Conservation (phyloP, 1,284 basidiomycete genomes). For the Apiotrichum domesticum region DNA sequence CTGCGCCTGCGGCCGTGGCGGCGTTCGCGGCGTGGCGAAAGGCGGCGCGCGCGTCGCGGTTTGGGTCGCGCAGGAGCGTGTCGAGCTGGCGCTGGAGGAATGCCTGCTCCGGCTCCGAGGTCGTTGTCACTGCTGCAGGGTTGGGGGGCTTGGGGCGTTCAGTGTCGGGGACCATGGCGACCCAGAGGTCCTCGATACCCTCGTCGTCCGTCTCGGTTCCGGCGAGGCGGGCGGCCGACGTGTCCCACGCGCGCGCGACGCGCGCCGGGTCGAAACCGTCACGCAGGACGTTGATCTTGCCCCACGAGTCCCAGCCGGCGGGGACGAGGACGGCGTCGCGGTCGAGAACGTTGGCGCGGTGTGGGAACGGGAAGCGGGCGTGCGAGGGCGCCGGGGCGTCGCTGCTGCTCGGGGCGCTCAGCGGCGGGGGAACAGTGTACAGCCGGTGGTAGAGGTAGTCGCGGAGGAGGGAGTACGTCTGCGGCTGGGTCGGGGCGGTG, state of each 20-base stretch:
- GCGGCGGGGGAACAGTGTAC: slow-evolving; percentile 54
- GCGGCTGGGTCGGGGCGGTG: slow-evolving; percentile 68
- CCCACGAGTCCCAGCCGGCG: slow-evolving; percentile 95
- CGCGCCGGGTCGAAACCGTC: slow-evolving; percentile 82
- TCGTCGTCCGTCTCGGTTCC: slow-evolving; percentile 40
- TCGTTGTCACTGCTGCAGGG: slow-evolving; percentile 18
- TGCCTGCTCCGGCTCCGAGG: slow-evolving; percentile 63
- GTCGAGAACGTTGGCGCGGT: slow-evolving; percentile 85
- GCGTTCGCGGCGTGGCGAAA: slow-evolving; percentile 66
- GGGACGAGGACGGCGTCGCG: slow-evolving; percentile 87
- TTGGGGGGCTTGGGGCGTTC: slow-evolving; percentile 18
- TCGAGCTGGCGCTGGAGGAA: slow-evolving; percentile 86
- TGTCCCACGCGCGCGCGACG: slow-evolving; percentile 79
- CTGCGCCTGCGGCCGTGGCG: slow-evolving; percentile 5
- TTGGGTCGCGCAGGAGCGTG: slow-evolving; percentile 76
- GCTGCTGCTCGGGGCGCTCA: slow-evolving; percentile 8
- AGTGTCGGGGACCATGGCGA: slow-evolving; percentile 43
- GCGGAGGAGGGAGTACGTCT: slow-evolving; percentile 72
- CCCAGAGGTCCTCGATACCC: slow-evolving; percentile 43
- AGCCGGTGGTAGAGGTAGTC: slow-evolving; percentile 81
- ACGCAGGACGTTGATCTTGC: slow-evolving; percentile 83
- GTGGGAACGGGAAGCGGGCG: slow-evolving; percentile 70
- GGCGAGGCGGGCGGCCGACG: slow-evolving; percentile 46
- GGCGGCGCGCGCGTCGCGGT: slow-evolving; percentile 77
- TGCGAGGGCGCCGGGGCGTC: slow-evolving; percentile 52